Conservation (phyloP, 306 rosid species). For the Pueraria montana region DNA sequence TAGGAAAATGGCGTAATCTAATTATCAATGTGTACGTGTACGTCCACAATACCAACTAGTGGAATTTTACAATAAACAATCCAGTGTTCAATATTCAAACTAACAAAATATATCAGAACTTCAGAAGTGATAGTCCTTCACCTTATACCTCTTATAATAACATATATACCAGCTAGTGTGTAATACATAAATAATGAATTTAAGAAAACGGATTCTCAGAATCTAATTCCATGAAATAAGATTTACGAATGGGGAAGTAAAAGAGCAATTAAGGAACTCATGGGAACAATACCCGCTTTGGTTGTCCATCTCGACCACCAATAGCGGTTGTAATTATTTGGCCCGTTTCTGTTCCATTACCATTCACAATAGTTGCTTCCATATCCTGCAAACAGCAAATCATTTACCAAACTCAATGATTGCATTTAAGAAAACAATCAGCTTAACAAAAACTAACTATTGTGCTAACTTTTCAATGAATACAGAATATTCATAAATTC, state of each 20-base stretch:
- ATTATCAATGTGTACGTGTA: background rate
- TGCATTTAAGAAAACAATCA: background rate
- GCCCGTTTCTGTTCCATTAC: conserved; percentile 93
- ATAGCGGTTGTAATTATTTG: conserved; percentile 82
- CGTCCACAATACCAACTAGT: background rate
- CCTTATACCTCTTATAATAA: background rate
- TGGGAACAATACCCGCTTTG: conserved; percentile 72
- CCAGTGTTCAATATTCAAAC: background rate
- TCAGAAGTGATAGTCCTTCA: background rate
- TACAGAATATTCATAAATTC: background rate
- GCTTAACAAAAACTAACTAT: background rate
- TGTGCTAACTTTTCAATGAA: background rate
- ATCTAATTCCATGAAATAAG: conserved; percentile 19
- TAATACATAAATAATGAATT: background rate
- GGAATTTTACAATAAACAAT: background rate
- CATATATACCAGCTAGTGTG: background rate
- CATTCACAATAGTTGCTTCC: conserved; percentile 72
- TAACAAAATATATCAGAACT: background rate
- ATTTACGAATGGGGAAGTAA: background rate
- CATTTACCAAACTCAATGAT: conserved; percentile 4
- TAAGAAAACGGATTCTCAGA: background rate
- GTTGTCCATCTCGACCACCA: conserved; percentile 82
- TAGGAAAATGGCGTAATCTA: background rate
- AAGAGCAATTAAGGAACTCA: conserved; percentile 13
- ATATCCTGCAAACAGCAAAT: conserved; percentile 65